Percentiles rank a stretch among this genome's conserved stretches.
These are phyloP conservation scores for Aegilops speltoides DNA, from an alignment of 176 grass and related monocot species.

Conservation along the genomic window DNA sequence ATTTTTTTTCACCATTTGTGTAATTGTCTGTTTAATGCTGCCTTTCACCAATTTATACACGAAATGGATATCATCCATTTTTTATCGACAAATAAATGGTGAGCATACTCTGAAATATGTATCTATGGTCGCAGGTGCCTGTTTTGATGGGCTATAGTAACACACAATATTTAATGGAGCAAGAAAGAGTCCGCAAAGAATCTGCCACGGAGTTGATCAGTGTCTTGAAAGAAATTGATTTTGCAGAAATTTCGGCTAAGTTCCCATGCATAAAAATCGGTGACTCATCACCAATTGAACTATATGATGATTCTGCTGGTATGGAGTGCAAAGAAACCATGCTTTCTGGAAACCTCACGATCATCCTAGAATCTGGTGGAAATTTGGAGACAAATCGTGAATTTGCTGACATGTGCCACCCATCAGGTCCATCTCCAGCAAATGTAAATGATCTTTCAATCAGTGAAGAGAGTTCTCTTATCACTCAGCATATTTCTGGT, in stretches of 20 bases:
- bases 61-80: conserved; percentile 21
- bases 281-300: conserved; percentile 63
- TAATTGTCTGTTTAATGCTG: conserved; percentile 18
- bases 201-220: conserved; percentile 36
- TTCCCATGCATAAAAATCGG: conserved; percentile 87
- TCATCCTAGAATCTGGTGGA: conserved; percentile 42
- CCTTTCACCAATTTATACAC: neutral
- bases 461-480: conserved; percentile 35
- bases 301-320: conserved; percentile 65
- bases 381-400: conserved; percentile 41
- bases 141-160: conserved; percentile 70
- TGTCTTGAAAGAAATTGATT: conserved; percentile 69
- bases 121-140: conserved; percentile 46
- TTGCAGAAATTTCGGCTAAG: conserved; percentile 47
- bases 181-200: conserved; percentile 54
- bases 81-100: conserved; percentile 28
- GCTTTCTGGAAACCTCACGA: conserved; percentile 45
- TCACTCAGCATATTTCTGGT: conserved; percentile 12
- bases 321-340: conserved; percentile 32
- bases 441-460: conserved; percentile 24
- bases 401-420: conserved; percentile 41
- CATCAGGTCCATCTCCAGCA: conserved; percentile 17
- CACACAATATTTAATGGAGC: conserved; percentile 54
- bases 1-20: neutral
- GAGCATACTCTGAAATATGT: conserved; percentile 33